Conservation (phyloP, 1,139 yeast genomes). For the Torulaspora pretoriensis region DNA sequence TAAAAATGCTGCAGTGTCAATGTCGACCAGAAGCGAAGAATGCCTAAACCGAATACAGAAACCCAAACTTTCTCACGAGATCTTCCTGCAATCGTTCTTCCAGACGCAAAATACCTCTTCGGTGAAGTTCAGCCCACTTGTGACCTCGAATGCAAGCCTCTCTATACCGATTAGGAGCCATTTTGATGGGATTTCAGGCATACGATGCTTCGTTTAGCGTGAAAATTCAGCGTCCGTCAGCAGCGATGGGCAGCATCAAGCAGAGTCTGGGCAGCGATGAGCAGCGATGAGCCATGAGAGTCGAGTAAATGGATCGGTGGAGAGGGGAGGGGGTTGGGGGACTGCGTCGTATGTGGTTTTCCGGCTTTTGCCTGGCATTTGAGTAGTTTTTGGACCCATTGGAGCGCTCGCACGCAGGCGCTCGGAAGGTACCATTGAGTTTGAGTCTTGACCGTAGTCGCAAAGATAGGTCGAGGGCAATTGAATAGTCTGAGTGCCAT, state of each 20-base stretch:
- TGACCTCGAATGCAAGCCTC: background rate
- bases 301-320: too few species aligned
- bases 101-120: background rate
- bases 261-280: background rate
- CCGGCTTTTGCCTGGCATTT: too few species aligned
- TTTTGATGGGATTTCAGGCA: background rate
- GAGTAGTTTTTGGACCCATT: too few species aligned
- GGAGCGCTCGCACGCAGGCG: background rate
- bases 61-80: background rate
- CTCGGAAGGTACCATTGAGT: background rate
- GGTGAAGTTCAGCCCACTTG: background rate
- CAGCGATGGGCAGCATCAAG: background rate
- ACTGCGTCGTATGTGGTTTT: too few species aligned
- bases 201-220: conserved; percentile 1
- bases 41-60: background rate
- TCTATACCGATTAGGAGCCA: background rate
- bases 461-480: too few species aligned
- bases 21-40: background rate
- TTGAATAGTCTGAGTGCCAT: too few species aligned
- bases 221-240: conserved; percentile 1
- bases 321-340: too few species aligned
- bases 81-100: background rate
- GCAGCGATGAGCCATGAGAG: background rate
- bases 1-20: background rate
- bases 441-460: background rate